Percentiles rank a stretch among this genome's conserved stretches.
Conservation (phyloP, 73 alveolate genomes). For the Paraurostyla sp. region DNA sequence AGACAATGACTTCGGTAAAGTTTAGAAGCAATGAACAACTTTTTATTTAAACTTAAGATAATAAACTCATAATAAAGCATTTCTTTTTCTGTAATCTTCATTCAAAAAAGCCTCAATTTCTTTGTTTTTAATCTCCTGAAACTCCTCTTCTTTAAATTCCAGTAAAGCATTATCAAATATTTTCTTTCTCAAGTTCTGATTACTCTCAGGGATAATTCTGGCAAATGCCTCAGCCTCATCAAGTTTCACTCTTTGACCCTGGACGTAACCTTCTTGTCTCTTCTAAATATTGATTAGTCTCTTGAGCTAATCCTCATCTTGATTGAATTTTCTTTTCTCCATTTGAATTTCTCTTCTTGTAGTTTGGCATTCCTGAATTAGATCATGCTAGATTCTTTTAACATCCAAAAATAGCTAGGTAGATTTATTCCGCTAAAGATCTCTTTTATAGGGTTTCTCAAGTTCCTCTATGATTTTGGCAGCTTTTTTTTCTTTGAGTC, state of each 20-base stretch:
- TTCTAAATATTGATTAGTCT: not conserved
- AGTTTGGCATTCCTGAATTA: not conserved
- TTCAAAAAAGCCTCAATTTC: conserved; percentile 27
- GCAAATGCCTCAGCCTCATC: conserved; percentile 33
- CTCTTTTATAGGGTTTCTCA: not conserved
- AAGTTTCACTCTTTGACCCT: not conserved
- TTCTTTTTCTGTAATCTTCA: conserved; percentile 26
- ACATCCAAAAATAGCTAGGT: not conserved
- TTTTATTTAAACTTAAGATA: too few species aligned
- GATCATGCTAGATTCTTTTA: not conserved
- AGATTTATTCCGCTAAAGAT: not conserved
- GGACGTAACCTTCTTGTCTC: not conserved
- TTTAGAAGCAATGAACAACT: too few species aligned
- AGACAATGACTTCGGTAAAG: not conserved
- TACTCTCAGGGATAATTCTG: not conserved
- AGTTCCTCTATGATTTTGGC: not conserved
- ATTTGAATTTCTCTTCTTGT: not conserved
- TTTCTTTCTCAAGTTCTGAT: not conserved
- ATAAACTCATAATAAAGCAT: too few species aligned
- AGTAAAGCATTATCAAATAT: conserved; percentile 4
- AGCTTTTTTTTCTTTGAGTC: not conserved
- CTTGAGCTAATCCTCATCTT: conserved; percentile 19
- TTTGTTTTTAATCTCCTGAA: not conserved
- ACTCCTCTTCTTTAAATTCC: conserved; percentile 35
- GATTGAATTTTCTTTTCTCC: not conserved